Evolutionary conservation across 768 basidiomycete genomes (phyloP).

Genomic region (Hericium alpestre): DNA sequence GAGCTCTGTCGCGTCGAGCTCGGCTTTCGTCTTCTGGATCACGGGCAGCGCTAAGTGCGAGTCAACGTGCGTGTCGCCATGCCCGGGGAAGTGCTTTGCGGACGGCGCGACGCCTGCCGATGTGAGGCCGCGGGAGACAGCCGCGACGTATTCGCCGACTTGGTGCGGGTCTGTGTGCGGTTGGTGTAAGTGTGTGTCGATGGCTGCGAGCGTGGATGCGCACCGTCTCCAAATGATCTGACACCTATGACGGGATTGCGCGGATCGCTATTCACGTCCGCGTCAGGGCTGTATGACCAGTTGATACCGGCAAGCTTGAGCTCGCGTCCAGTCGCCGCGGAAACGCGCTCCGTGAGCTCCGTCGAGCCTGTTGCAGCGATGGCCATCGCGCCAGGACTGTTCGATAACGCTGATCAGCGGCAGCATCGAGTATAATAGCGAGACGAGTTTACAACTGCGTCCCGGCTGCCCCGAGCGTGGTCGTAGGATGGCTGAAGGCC

Average conservation of each 20-base stretch:
- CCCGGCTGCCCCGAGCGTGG: constrained; percentile 28
- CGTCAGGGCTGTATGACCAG: constrained; percentile 63
- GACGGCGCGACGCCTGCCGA: constrained; percentile 44
- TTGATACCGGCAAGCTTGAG: constrained; percentile 54
- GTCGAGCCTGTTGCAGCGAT: constrained; percentile 44
- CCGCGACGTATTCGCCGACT: constrained; percentile 38
- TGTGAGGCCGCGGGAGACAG: constrained; percentile 39
- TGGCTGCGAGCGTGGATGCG: constrained; percentile 4
- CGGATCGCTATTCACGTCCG: constrained; percentile 61
- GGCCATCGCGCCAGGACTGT: constrained; percentile 67
- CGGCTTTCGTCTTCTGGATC: constrained; percentile 38
- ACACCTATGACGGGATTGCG: constrained; percentile 67
- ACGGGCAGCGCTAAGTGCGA: constrained; percentile 58
- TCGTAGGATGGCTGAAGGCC: constrained; percentile 37
- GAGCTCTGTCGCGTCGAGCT: constrained; percentile 40
- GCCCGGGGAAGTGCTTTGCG: constrained; percentile 66
- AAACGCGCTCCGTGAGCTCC: constrained; percentile 32
- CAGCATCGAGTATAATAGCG: neutral
- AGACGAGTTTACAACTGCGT: constrained; percentile 50
- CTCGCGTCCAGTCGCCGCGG: constrained; percentile 45
- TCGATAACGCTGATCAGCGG: neutral
- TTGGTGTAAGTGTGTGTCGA: neutral
- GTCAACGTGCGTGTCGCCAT: constrained; percentile 64
- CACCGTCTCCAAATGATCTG: constrained; percentile 61
- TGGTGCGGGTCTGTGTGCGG: constrained; percentile 36